Evolutionary conservation across 495 filamentous ascomycete species (phyloP).

Genomic region (Bacidia gigantensis): DNA sequence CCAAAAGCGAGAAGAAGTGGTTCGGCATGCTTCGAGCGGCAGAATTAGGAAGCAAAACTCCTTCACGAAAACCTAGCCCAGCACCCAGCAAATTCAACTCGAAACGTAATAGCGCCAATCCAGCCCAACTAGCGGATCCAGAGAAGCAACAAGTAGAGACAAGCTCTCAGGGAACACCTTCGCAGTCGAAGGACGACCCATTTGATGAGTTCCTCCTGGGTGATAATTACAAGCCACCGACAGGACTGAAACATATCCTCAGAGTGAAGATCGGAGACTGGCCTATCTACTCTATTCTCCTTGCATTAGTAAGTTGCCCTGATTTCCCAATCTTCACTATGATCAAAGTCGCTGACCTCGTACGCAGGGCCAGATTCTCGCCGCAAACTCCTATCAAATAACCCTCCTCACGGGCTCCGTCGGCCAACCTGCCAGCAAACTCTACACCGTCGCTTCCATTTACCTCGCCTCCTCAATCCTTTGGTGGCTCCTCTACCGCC

Average conservation of each 20-base stretch:
- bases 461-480: conserved; percentile 42
- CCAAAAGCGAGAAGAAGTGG: conserved; percentile 50
- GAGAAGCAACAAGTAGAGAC: neutral
- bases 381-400: conserved; percentile 54
- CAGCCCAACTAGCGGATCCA: neutral
- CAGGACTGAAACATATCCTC: conserved; percentile 43
- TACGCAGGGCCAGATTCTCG: conserved; percentile 45
- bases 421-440: conserved; percentile 41
- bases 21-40: conserved; percentile 40
- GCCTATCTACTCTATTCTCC: conserved; percentile 57
- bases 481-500: conserved; percentile 48
- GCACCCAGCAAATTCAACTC: conserved; percentile 13
- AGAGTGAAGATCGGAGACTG: conserved; percentile 45
- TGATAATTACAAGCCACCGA: conserved; percentile 48
- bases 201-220: conserved; percentile 40
- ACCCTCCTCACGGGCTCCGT: conserved; percentile 46
- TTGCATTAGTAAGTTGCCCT: conserved; percentile 34
- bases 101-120: conserved; percentile 29
- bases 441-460: conserved; percentile 48
- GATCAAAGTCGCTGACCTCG: no score
- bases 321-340: no score
- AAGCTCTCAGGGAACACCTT: neutral
- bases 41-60: conserved; percentile 23
- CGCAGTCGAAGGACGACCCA: neutral
- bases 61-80: neutral